A percentile compares a stretch with the other conserved stretches of the same genome.
Evolutionary conservation across 306 rosid genomes (phyloP).

Genomic region (Hippophae tibetana): DNA sequence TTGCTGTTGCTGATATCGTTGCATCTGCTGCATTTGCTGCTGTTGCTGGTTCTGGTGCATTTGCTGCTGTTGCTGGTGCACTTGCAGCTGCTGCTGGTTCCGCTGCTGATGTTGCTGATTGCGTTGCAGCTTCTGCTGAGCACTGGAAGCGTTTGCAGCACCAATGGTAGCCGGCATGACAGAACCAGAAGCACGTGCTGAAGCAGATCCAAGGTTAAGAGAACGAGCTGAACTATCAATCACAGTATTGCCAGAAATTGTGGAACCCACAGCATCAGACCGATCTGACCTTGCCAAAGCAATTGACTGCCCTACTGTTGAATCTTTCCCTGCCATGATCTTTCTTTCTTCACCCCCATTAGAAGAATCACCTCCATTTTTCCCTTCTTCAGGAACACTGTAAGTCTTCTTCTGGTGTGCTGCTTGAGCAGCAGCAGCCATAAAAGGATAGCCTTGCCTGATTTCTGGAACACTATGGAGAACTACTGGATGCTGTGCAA

Average conservation of each 20-base stretch:
- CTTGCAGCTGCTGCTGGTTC: constrained; percentile 41
- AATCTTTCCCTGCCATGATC: constrained; percentile 37
- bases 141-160: constrained; percentile 26
- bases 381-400: constrained; percentile 55
- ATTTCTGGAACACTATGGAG: constrained; percentile 35
- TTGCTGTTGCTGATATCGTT: constrained; percentile 55
- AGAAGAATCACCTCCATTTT: constrained; percentile 45
- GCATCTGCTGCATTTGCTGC: constrained; percentile 33
- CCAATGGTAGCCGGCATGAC: constrained; percentile 38
- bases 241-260: constrained; percentile 41
- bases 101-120: constrained; percentile 49
- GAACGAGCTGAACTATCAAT: constrained; percentile 64
- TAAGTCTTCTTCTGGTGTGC: constrained; percentile 62
- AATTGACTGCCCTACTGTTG: constrained; percentile 61
- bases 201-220: constrained; percentile 46
- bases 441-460: constrained; percentile 29
- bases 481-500: constrained; percentile 48
- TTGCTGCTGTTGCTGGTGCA: constrained; percentile 52
- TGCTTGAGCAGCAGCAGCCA: constrained; percentile 57
- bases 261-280: constrained; percentile 21
- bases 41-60: constrained; percentile 38
- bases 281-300: constrained; percentile 69
- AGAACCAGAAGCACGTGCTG: constrained; percentile 42
- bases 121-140: constrained; percentile 70
- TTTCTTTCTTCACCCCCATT: constrained; percentile 71